These are phyloP conservation scores for Pestalotiopsis sp. DNA, from an alignment of 2,329 filamentous ascomycete genomes.

Conservation along the genomic window DNA sequence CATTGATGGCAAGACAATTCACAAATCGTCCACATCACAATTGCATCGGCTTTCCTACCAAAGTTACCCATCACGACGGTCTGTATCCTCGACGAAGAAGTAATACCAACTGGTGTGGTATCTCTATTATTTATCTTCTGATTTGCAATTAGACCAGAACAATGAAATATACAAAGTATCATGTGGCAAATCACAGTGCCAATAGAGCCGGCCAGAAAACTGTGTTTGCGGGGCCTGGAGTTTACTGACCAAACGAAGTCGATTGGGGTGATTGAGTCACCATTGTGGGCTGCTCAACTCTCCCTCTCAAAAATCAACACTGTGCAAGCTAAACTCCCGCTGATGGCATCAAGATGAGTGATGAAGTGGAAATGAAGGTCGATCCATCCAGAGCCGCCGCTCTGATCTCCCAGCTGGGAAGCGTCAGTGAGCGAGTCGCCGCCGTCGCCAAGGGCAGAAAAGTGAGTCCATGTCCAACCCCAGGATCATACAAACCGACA, in stretches of 20 bases:
- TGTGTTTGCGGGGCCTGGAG: background rate
- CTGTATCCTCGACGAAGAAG: too few species aligned
- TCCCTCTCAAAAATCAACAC: background rate
- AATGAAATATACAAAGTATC: background rate
- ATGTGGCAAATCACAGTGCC: background rate
- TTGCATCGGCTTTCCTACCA: too few species aligned
- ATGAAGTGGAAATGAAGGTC: constrained; percentile 60
- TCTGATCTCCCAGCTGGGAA: constrained; percentile 64
- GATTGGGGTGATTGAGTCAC: background rate
- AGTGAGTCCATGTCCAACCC: constrained; percentile 42
- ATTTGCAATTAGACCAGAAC: background rate
- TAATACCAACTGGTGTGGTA: background rate
- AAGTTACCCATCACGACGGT: too few species aligned
- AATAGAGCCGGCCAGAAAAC: background rate
- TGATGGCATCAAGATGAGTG: constrained; percentile 41
- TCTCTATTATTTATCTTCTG: background rate
- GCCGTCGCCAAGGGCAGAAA: constrained; percentile 55
- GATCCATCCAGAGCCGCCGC: constrained; percentile 62
- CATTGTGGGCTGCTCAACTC: background rate
- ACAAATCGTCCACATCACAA: too few species aligned
- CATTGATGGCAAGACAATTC: too few species aligned
- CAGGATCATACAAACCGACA: background rate
- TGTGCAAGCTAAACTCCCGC: background rate
- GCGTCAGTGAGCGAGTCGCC: constrained; percentile 61
- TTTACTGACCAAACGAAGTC: background rate